phyloP scores from a whole-genome alignment of 371 early-diverging fungal genomes.

The Mucor circinelloides region DNA sequence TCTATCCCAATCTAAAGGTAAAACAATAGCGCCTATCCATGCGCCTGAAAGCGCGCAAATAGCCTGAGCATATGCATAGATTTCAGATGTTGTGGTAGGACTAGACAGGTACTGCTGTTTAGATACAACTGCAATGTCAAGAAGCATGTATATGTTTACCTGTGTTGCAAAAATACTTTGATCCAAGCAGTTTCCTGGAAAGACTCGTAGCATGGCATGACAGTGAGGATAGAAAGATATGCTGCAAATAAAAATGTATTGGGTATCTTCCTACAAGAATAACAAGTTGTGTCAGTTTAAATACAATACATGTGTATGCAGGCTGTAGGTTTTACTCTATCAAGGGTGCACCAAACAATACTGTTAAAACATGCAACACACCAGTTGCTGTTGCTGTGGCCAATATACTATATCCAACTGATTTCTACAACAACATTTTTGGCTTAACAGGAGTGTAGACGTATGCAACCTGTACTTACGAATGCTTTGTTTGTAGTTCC shows the following conservation, averaged over 20 bases:
- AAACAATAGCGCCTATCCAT: constrained; percentile 56
- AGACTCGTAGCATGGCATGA: constrained; percentile 37
- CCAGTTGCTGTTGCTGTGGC: constrained; percentile 21
- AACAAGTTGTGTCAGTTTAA: not conserved
- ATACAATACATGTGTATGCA: not conserved
- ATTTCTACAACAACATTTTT: constrained; percentile 11
- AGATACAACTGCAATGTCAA: not conserved
- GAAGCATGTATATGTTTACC: constrained; percentile 18
- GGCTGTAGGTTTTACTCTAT: constrained; percentile 27
- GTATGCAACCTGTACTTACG: not conserved
- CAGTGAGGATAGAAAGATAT: constrained; percentile 43
- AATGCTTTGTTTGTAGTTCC: constrained; percentile 11
- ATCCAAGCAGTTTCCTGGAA: constrained; percentile 27
- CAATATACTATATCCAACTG: constrained; percentile 30
- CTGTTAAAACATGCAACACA: constrained; percentile 35
- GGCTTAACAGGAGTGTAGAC: not conserved
- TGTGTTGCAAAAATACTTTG: constrained; percentile 46
- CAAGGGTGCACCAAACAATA: constrained; percentile 49
- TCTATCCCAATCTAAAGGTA: constrained; percentile 56
- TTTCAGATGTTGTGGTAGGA: constrained; percentile 41
- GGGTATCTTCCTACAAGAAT: constrained; percentile 33
- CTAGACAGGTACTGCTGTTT: constrained; percentile 8
- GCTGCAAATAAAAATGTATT: constrained; percentile 44
- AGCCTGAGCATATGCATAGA: constrained; percentile 49
- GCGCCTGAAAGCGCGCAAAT: constrained; percentile 47